phyloP scores from a whole-genome alignment of 176 grass and related monocot species.

The Oryza rufipogon region DNA sequence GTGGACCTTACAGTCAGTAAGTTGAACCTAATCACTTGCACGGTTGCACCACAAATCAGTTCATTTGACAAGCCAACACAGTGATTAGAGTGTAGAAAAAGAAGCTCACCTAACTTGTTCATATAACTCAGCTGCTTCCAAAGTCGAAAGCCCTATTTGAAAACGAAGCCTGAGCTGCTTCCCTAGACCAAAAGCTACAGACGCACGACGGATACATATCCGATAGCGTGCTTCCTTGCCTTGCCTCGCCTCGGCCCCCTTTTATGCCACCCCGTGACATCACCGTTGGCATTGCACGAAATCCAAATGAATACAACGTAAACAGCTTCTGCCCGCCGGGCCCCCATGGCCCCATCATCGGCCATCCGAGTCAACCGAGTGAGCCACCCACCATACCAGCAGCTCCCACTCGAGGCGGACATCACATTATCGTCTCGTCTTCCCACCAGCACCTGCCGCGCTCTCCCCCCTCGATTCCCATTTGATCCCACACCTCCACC shows the following conservation, averaged over 20 bases:
- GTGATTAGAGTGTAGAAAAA: no score
- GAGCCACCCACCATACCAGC: slow-evolving; percentile 39
- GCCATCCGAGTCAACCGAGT: slow-evolving; percentile 29
- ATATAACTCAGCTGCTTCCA: no score
- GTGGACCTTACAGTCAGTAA: no score
- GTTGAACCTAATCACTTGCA: no score
- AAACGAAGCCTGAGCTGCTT: neutral
- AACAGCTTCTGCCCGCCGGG: neutral
- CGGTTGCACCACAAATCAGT: no score
- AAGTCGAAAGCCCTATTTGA: neutral
- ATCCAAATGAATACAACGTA: slow-evolving; percentile 1
- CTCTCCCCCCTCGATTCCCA: neutral
- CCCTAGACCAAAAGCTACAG: neutral
- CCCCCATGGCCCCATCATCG: no score
- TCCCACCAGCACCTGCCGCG: slow-evolving; percentile 13
- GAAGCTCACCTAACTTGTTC: no score
- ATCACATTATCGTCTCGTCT: neutral
- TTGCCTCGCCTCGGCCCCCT: neutral
- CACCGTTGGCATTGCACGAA: slow-evolving; percentile 1
- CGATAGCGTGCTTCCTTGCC: neutral
- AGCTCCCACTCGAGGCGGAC: neutral
- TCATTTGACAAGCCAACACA: no score
- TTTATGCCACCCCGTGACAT: neutral
- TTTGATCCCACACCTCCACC: slow-evolving; percentile 14
- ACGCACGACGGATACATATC: neutral